Base-by-base conservation (phyloP, 2,329 filamentous ascomycete genomes). In the Diaporthe citrichinensis region DNA sequence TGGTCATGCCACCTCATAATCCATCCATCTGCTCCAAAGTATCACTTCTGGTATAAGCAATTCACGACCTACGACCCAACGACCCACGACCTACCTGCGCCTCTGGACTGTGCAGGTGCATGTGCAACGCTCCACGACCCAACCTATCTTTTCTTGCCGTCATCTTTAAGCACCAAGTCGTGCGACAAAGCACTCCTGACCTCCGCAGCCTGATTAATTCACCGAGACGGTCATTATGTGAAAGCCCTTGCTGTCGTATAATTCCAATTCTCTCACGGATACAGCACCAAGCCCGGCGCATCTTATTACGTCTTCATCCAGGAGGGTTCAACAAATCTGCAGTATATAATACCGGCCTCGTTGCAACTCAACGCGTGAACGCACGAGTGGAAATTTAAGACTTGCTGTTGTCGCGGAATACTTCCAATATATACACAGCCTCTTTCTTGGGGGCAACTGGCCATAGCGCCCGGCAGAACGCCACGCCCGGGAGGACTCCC, bases 1-100 rank as follows among this genome's bases (percentile, higher is more conserved):
- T 28, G 20, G 46, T 46, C 57, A 71, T 76, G 74, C 71, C 61
- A 28, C 39, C 28, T 44, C 49, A 65, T 76, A 76, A 49, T n/a
- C 53, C n/a, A 23, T 46, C 57, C 23, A 44, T 17, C 49, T 17
- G 20, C 17, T 31, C 57, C 8, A n/a, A 57, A 58, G 28, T 36
- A 49, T 74, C 61, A 44, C 39, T 72, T 58, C 25, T 73, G 31
- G 46, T 55, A 41, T 57, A 39, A 53, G 62, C 62, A 20, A 25
- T 68, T 68, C 62, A 36, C 31, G 23, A 51, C 44, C 57, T 44
- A 12, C 25, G 28, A n/a, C 71, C 8, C 44, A 53, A 31, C 28
- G 17, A 44, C 17, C 41, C 41, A 36, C 55, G 28, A 34, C 55
- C 58, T 44, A 17, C 14, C 39, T 44, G 58, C 58, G n/a, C 36